Evolutionary conservation across 2,329 filamentous ascomycete species (phyloP), one percentile per base, ranked within the genome.

Genomic region (Fusarium sp.): DNA sequence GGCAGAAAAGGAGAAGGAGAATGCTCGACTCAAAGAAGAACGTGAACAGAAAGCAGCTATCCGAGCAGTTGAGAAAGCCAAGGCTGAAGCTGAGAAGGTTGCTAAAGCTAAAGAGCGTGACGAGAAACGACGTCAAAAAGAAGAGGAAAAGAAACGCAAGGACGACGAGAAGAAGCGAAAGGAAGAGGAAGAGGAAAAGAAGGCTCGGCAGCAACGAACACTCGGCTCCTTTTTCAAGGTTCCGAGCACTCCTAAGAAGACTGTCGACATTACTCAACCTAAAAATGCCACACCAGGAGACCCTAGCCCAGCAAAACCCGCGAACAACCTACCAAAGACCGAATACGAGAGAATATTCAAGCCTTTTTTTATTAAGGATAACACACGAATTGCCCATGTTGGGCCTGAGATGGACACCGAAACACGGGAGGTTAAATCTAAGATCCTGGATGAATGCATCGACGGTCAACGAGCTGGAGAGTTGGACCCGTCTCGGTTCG

Each of bases 291-390:
- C 80, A 42, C 75, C 82, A 57, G 61, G 73, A 48, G 80, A 84
- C 72, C 61, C 72, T 13, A 68, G 77, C 42, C 64, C 68, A 18
- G 44, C 57, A 18, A 77, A 73, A 41, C n/a, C 56, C 28, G 32
- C 67, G 13, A 56, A 45, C 13, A 74, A 78, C 38, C 41, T 61
- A n/a, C 60, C 69, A 32, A 78, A 74, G 56, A 87, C 88, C 0
- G 87, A 89, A 50, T 95, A 94, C 75, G 85, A 93, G 24, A 91
- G 90, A 74, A 85, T 87, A 41, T 98, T 98, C 78, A 88, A 94
- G 38, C 91, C 93, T 0, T 98, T 98, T 81, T 95, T 93, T 71
- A 79, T 96, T 51, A 92, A 94, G 66, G 87, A 91, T 6, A 88
- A 94, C 77, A 93, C 94, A 4, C 89, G 83, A n/a, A 76, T 98